A percentile compares a stretch with the other conserved stretches of the same genome.
These are phyloP conservation scores for Fusarium tupiense DNA, from an alignment of 2,329 filamentous ascomycete species.

Conservation along the genomic window DNA sequence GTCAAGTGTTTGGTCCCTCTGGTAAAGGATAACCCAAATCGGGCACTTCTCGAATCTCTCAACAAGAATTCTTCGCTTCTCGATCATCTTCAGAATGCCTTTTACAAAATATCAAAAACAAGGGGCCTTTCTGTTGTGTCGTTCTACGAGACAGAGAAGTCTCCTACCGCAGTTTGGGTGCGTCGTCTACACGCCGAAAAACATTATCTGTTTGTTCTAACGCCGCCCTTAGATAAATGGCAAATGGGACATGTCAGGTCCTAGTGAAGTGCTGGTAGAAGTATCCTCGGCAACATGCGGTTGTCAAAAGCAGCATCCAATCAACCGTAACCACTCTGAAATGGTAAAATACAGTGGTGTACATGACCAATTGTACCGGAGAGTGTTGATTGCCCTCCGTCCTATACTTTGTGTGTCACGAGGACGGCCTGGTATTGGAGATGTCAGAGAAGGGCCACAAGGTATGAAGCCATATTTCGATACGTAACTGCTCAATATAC, in stretches of 20 bases:
- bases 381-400: accelerated
- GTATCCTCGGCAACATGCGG: neutral
- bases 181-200: accelerated
- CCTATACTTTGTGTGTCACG: neutral
- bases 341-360: neutral
- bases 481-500: neutral
- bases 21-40: neutral
- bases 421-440: accelerated
- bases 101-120: accelerated
- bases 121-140: neutral
- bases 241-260: neutral
- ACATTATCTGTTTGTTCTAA: neutral
- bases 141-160: neutral
- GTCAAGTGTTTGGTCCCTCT: neutral
- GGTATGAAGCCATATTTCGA: neutral
- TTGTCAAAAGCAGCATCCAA: neutral
- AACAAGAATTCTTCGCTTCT: neutral
- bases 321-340: neutral
- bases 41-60: neutral
- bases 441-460: accelerated
- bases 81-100: neutral
- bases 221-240: accelerated
- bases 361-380: neutral
- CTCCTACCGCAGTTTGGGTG: neutral
- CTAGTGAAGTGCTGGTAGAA: neutral